Conservation (phyloP, 164 flowering plant species). For the Protea cynaroides region DNA sequence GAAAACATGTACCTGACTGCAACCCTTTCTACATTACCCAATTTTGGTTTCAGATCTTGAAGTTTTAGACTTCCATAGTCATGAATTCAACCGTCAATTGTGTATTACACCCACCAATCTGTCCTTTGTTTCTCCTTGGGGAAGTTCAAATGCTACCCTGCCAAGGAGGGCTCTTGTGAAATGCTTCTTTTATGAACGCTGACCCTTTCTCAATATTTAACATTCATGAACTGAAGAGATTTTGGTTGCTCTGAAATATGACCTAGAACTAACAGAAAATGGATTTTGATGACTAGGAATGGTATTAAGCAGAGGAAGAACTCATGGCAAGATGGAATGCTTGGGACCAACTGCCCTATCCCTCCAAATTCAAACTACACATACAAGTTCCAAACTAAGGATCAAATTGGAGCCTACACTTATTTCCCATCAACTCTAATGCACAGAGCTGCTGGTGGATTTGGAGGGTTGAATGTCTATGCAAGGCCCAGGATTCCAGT, state of each 20-base stretch:
- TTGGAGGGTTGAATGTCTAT: slow-evolving; percentile 58
- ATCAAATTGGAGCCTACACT: slow-evolving; percentile 71
- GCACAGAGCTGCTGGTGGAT: slow-evolving; percentile 79
- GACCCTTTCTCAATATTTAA: too few relatives aligned
- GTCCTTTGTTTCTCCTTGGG: too few relatives aligned
- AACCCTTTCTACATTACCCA: too few relatives aligned
- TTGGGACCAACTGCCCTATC: slow-evolving; percentile 87
- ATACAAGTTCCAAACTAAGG: slow-evolving; percentile 69
- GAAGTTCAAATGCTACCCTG: too few relatives aligned
- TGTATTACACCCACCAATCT: too few relatives aligned
- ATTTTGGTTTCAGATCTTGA: too few relatives aligned
- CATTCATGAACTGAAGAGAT: background rate
- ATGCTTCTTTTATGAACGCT: too few relatives aligned
- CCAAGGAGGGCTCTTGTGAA: too few relatives aligned
- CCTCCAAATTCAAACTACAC: slow-evolving; percentile 70
- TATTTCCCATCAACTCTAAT: slow-evolving; percentile 70
- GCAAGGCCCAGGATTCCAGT: slow-evolving; percentile 53
- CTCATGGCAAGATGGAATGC: slow-evolving; percentile 92
- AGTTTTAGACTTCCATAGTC: too few relatives aligned
- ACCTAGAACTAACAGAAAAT: background rate
- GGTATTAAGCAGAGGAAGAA: slow-evolving; percentile 84
- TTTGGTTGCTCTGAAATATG: background rate
- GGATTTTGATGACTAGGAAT: slow-evolving; percentile 40
- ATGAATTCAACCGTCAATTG: too few relatives aligned
- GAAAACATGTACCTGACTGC: too few relatives aligned